Evolutionary conservation across 768 basidiomycete species (phyloP), one percentile per base, ranked within the genome.

Genomic region (Trichaptum fuscoviolaceum): DNA sequence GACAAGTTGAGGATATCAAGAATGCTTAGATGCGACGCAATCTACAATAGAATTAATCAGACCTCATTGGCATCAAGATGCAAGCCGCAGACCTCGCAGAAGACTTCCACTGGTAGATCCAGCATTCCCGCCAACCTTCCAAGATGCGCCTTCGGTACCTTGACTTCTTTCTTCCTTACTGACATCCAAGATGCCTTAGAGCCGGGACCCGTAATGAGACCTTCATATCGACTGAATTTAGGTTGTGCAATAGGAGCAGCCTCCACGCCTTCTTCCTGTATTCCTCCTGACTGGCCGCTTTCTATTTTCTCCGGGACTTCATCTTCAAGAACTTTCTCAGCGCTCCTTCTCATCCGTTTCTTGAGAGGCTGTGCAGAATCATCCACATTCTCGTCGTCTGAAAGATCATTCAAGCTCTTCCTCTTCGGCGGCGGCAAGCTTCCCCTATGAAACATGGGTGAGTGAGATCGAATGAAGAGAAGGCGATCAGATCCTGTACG

Each of bases 1-100:
- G 72, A 42, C 1, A 74, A 69, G 4, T 68, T 67, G 15, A 74
- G 63, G 24, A 74, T 35, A 63, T 74, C 73, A 34, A 71, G 18
- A 10, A 72, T 71, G 10, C 66, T 30, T 23, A 74, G 64, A 30
- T 71, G 67, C 12, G 26, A 35, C 25, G 58, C 58, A 36, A 71
- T 70, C 71, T 72, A 35, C 2, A 34, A 61, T 15, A 24, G 3
- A 25, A 5, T 12, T 61, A 61, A 3, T 15, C 9, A 61, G 9
- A 7, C 9, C 4, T 61, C 23, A 9, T 18, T 25, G 9, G 15
- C 59, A 61, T 61, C 15, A 24, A 25, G 23, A 18, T 5, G 3
- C 24, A 61, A 25, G 24, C 20, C 20, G 23, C 30, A 12, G 4
- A 61, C 59, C 30, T 61, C 59, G 23, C 59, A 61, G 18, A 61